A percentile compares a stretch with the other conserved stretches of the same genome.
Evolutionary conservation across 2,329 filamentous ascomycete species (phyloP).

Genomic region (Sordariomycetes sp.): DNA sequence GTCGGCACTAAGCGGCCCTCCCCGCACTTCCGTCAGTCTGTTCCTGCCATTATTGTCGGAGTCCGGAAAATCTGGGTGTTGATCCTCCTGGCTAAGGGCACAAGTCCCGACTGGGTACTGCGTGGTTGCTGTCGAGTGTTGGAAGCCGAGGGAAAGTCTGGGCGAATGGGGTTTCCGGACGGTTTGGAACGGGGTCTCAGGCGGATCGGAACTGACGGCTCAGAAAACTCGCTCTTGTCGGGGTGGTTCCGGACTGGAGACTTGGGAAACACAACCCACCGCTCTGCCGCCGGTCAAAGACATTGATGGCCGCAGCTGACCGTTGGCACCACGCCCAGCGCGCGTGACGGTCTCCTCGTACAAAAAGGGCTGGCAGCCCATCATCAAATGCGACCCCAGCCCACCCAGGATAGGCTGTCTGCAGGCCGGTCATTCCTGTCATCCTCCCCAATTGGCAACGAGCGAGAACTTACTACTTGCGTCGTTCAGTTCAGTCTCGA

Average conservation of each 20-base stretch:
- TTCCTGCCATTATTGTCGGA: background rate
- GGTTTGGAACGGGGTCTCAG: background rate
- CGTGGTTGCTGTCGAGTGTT: background rate
- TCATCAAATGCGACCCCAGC: background rate
- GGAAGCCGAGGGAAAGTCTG: background rate
- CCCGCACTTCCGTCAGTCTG: background rate
- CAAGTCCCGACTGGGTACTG: background rate
- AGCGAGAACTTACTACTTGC: background rate
- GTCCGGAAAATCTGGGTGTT: background rate
- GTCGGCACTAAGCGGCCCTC: background rate
- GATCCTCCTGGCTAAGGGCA: background rate
- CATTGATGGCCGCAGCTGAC: background rate
- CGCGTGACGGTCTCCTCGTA: background rate
- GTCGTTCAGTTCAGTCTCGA: background rate
- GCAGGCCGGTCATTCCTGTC: background rate
- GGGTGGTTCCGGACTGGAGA: background rate
- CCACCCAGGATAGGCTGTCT: background rate
- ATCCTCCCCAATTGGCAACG: background rate
- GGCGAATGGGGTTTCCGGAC: background rate
- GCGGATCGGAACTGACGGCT: too few relatives aligned
- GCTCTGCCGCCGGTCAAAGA: background rate
- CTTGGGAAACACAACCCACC: background rate
- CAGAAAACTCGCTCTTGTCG: too few relatives aligned
- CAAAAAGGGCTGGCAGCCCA: too few relatives aligned
- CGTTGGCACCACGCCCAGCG: background rate